Evolutionary conservation across 2,329 filamentous ascomycete genomes (phyloP).

Genomic region (Lecanosticta acicola): DNA sequence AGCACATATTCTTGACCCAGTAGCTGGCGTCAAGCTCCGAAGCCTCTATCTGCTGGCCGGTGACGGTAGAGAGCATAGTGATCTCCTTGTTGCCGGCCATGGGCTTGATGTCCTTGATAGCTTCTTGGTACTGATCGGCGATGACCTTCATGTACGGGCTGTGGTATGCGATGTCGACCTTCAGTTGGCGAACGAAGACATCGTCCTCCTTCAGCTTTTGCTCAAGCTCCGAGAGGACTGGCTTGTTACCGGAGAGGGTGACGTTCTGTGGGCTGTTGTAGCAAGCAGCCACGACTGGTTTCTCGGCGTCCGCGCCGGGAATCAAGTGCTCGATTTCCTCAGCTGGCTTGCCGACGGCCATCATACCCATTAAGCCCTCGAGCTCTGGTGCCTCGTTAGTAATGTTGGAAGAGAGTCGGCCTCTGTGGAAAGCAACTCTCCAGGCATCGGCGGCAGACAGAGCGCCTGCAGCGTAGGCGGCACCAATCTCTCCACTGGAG

Average conservation of each 20-base stretch:
- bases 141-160: conserved; percentile 33
- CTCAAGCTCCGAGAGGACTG: conserved; percentile 26
- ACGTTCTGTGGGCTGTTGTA: conserved; percentile 40
- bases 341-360: conserved; percentile 27
- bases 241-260: conserved; percentile 42
- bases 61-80: conserved; percentile 9
- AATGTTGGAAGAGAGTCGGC: conserved; percentile 8
- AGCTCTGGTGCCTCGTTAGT: not conserved
- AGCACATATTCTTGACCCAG: conserved; percentile 12
- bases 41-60: not conserved
- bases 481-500: conserved; percentile 28
- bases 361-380: conserved; percentile 31
- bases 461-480: conserved; percentile 26
- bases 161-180: conserved; percentile 35
- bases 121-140: conserved; percentile 2
- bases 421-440: conserved; percentile 13
- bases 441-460: conserved; percentile 14
- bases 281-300: conserved; percentile 7
- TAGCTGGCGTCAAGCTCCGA: not conserved
- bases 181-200: conserved; percentile 26
- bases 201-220: conserved; percentile 24
- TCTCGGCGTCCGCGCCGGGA: not conserved
- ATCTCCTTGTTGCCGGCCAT: not conserved
- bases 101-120: not conserved
- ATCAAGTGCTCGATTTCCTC: conserved; percentile 20